A percentile compares a stretch with the other conserved stretches of the same genome.
Evolutionary conservation across 371 early-diverging fungal species (phyloP).

Genomic region (Smittium culicis): DNA sequence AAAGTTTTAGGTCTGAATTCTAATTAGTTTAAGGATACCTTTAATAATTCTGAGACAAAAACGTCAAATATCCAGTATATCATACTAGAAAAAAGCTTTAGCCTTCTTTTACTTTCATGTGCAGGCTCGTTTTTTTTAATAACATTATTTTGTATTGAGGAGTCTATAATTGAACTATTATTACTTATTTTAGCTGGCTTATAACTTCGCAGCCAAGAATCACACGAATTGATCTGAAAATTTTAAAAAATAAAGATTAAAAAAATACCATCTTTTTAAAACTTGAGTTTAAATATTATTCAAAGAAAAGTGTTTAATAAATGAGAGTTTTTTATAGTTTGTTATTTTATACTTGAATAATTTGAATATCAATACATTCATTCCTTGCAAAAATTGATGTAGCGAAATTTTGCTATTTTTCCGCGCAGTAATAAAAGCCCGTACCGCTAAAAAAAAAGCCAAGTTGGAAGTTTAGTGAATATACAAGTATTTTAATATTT

Average conservation of each 20-base stretch:
- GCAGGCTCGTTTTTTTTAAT: conserved; percentile 29
- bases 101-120: conserved; percentile 27
- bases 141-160: not conserved
- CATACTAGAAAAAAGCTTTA: conserved; percentile 37
- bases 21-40: conserved; percentile 24
- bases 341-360: not conserved
- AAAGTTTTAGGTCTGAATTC: not conserved
- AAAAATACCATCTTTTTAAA: too few relatives aligned
- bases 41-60: conserved; percentile 40
- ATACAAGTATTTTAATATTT: not conserved
- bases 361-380: conserved; percentile 35
- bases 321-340: too few relatives aligned
- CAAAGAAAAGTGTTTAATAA: too few relatives aligned
- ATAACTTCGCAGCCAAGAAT: conserved; percentile 17
- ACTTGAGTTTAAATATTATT: too few relatives aligned
- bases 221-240: conserved; percentile 9
- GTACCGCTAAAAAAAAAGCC: too few relatives aligned
- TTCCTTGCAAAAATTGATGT: conserved; percentile 38
- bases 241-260: not conserved
- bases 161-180: not conserved
- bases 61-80: conserved; percentile 51
- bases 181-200: conserved; percentile 11
- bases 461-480: too few relatives aligned
- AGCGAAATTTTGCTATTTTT: conserved; percentile 45
- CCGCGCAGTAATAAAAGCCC: conserved; percentile 35